A percentile compares a stretch with the other conserved stretches of the same genome.
phyloP scores from a whole-genome alignment of 331 rosid species.

The Acacia concinna region DNA sequence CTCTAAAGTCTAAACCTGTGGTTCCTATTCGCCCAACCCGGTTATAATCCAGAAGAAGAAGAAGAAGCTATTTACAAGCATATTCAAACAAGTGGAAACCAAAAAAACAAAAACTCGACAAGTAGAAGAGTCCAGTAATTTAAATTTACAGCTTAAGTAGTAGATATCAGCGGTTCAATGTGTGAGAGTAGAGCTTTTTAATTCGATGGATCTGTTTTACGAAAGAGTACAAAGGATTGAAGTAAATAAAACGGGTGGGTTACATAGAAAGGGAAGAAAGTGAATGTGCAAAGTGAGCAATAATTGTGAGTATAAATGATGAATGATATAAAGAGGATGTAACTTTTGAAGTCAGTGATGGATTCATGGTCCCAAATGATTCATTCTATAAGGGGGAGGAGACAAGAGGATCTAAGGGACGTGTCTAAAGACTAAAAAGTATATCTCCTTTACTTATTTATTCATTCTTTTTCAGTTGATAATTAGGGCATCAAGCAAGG shows the following conservation, averaged over 20 bases:
- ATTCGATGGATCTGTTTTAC: not conserved
- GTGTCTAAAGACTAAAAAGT: constrained; percentile 43
- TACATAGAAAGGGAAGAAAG: not conserved
- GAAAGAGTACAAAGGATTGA: not conserved
- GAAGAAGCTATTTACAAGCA: not conserved
- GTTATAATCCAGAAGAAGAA: too few relatives aligned
- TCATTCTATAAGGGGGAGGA: constrained; percentile 32
- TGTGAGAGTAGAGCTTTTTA: not conserved
- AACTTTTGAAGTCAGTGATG: constrained; percentile 43
- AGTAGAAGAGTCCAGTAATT: not conserved
- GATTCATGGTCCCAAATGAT: constrained; percentile 31
- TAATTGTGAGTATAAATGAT: constrained; percentile 17
- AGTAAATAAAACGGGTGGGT: not conserved
- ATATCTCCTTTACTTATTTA: constrained; percentile 41
- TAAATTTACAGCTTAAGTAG: not conserved
- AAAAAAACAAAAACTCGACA: not conserved
- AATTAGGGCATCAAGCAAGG: constrained; percentile 41
- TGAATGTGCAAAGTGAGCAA: constrained; percentile 1
- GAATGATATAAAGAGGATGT: constrained; percentile 27
- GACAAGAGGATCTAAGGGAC: constrained; percentile 52
- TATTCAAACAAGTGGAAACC: not conserved
- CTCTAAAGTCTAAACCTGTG: not conserved
- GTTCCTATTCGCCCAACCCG: not conserved
- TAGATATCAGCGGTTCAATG: not conserved
- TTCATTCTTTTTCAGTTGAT: constrained; percentile 36